Evolutionary conservation across 495 filamentous ascomycete species (phyloP).

Genomic region (Friedmanniomyces simplex): DNA sequence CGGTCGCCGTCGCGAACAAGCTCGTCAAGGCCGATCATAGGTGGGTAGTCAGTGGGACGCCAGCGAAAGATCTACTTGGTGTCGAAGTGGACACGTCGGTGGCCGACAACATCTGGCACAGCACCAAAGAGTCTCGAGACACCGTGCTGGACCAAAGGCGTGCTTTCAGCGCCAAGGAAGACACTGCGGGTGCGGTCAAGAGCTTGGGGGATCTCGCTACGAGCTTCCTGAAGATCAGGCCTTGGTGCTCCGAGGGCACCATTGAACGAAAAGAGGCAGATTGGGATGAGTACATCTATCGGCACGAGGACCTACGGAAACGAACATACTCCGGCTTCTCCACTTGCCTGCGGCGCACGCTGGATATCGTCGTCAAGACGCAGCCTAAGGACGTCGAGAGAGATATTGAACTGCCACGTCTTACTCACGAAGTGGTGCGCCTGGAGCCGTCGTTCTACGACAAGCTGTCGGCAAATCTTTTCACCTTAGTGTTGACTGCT

Average conservation of each 20-base stretch:
- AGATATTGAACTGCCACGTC: slow-evolving; percentile 54
- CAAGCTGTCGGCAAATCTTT: slow-evolving; percentile 71
- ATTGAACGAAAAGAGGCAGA: slow-evolving; percentile 40
- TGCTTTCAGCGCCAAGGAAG: slow-evolving; percentile 23
- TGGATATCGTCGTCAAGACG: slow-evolving; percentile 78
- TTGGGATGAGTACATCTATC: slow-evolving; percentile 70
- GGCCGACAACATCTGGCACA: slow-evolving; percentile 10
- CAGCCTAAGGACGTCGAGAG: slow-evolving; percentile 54
- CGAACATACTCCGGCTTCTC: slow-evolving; percentile 36
- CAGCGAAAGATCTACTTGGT: slow-evolving; percentile 69
- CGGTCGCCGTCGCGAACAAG: slow-evolving; percentile 54
- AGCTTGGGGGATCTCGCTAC: slow-evolving; percentile 66
- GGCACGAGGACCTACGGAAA: slow-evolving; percentile 41
- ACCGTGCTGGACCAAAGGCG: slow-evolving; percentile 25
- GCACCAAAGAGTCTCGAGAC: slow-evolving; percentile 24
- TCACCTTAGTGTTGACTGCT: slow-evolving; percentile 65
- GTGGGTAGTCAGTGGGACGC: slow-evolving; percentile 90
- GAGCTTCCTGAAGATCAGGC: slow-evolving; percentile 62
- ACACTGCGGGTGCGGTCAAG: slow-evolving; percentile 32
- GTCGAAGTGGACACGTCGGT: slow-evolving; percentile 53
- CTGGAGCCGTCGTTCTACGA: slow-evolving; percentile 78
- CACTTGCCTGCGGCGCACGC: slow-evolving; percentile 51
- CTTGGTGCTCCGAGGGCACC: slow-evolving; percentile 54
- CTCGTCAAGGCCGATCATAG: slow-evolving; percentile 57
- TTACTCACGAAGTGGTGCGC: slow-evolving; percentile 60